phyloP scores from a whole-genome alignment of 1,284 basidiomycete genomes.

The Puccinia coronata region DNA sequence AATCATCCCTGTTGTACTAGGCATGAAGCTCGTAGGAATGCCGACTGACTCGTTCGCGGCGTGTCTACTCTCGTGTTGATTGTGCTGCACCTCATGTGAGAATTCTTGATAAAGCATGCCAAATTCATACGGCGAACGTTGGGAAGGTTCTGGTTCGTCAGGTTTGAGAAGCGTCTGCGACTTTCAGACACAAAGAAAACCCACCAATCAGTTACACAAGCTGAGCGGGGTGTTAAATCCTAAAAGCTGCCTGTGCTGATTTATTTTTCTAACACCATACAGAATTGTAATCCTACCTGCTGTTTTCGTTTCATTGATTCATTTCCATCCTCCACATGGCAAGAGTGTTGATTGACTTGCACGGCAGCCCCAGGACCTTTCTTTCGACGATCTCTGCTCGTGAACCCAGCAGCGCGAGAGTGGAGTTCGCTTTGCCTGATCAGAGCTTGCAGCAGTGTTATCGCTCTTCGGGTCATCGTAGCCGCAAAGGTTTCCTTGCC shows the following conservation, averaged over 20 bases:
- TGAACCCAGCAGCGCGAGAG: not conserved
- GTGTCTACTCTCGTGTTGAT: not conserved
- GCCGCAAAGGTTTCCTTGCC: too few species aligned
- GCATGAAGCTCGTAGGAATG: not conserved
- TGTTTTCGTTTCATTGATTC: constrained; percentile 14
- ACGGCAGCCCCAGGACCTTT: constrained; percentile 15
- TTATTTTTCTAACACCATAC: too few species aligned
- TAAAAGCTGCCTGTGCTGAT: too few species aligned
- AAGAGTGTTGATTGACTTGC: not conserved
- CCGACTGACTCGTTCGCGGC: too few species aligned
- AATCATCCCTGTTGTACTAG: not conserved
- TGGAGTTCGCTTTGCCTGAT: constrained; percentile 6
- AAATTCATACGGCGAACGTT: not conserved
- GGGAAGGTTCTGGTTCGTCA: not conserved
- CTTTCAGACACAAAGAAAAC: not conserved
- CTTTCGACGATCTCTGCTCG: constrained; percentile 14
- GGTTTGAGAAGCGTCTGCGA: not conserved
- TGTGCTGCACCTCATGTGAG: not conserved
- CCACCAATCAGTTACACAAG: not conserved
- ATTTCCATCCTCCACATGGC: not conserved
- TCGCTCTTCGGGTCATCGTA: constrained; percentile 23
- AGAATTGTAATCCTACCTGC: not conserved
- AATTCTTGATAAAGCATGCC: not conserved
- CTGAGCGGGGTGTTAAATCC: too few species aligned
- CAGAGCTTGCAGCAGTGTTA: constrained; percentile 8